Evolutionary conservation across 176 grass and related monocot genomes (phyloP).

Genomic region (Areca catechu): DNA sequence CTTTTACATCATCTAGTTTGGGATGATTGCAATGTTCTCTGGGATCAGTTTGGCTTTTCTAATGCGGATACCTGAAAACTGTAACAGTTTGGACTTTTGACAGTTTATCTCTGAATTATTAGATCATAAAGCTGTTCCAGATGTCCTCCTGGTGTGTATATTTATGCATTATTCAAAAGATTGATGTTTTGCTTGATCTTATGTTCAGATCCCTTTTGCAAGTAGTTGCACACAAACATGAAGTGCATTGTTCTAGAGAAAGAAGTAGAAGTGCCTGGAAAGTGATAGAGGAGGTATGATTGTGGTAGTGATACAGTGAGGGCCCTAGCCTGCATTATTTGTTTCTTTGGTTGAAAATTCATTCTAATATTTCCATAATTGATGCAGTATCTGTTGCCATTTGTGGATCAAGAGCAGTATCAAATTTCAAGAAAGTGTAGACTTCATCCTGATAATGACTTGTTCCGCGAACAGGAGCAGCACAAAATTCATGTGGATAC

Average conservation of each 20-base stretch:
- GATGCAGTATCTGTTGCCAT: conserved; percentile 91
- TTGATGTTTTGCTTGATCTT: not conserved
- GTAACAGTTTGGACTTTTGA: no score
- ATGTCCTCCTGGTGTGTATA: no score
- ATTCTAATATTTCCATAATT: conserved; percentile 7
- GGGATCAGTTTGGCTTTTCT: no score
- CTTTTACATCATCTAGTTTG: no score
- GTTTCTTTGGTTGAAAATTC: not conserved
- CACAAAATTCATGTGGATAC: conserved; percentile 84
- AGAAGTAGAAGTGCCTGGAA: conserved; percentile 81
- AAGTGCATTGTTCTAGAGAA: conserved; percentile 91
- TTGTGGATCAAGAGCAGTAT: conserved; percentile 82
- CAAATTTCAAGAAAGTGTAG: conserved; percentile 73
- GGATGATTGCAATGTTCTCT: no score
- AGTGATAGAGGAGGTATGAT: conserved; percentile 68
- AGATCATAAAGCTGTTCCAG: no score
- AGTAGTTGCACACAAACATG: conserved; percentile 41
- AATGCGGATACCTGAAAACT: no score
- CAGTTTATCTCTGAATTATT: no score
- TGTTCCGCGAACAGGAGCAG: conserved; percentile 87
- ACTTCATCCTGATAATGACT: conserved; percentile 67
- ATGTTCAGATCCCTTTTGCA: conserved; percentile 57
- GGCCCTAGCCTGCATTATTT: not conserved
- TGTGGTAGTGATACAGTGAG: not conserved
- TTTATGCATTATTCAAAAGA: no score